Base-by-base conservation (phyloP, 768 basidiomycete genomes). In the Lyophyllum atratum region DNA sequence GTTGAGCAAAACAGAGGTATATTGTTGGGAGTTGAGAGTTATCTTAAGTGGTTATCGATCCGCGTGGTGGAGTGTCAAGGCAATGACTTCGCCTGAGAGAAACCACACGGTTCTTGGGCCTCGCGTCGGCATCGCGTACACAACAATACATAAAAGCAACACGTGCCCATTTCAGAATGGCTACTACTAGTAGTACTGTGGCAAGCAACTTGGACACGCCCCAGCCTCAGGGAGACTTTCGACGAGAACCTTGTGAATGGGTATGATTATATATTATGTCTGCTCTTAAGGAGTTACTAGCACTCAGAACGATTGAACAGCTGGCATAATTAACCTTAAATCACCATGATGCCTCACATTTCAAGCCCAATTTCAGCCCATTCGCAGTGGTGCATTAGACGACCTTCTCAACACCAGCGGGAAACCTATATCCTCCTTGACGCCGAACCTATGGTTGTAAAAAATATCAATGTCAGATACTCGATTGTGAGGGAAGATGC, bases 401-500 rank as follows among this genome's bases (percentile, higher is more conserved):
- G 69, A 83, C 76, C 62, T 81, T 80, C 66, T 91, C 88, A 3
- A 89, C 80, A 19, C 85, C 87, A 4, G 75, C 72, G 43, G 89
- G 87, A 56, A 90, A 75, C 12, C 68, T 68, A 61, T 90, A 92
- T 15, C 76, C 79, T 11, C 90, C 88, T 64, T 90, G 88, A 54
- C 78, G 80, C 52, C 87, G 82, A 46, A 87, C 84, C 86, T 87
- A 55, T 3, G 40, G n/a, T n/a, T n/a, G n/a, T n/a, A n/a, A n/a
- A n/a, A n/a, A n/a, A n/a, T n/a, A n/a, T n/a, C n/a, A n/a, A n/a
- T n/a, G n/a, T n/a, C n/a, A n/a, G n/a, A n/a, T n/a, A n/a, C n/a
- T n/a, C n/a, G n/a, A n/a, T n/a, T n/a, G n/a, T n/a, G n/a, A n/a
- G n/a, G n/a, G n/a, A n/a, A n/a, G n/a, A 22, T 6, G 28, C 15